phyloP scores from a whole-genome alignment of 2,329 filamentous ascomycete species.

The Pseudogymnoascus sp. region DNA sequence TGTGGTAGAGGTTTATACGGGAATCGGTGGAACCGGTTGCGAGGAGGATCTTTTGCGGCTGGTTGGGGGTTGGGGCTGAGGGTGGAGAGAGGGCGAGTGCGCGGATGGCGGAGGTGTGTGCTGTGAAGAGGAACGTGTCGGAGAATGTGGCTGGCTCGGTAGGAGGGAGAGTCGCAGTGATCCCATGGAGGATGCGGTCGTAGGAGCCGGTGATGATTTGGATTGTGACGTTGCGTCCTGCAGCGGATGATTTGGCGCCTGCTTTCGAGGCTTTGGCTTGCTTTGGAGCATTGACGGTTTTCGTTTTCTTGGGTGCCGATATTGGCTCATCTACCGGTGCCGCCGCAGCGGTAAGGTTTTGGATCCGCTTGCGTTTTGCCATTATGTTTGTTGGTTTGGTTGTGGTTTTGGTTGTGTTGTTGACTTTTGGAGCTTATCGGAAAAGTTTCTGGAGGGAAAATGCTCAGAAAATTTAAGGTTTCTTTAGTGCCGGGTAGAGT shows the following conservation, averaged over 20 bases:
- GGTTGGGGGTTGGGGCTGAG: slow-evolving; percentile 50
- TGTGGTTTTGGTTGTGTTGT: slow-evolving; percentile 7
- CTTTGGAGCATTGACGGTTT: not conserved
- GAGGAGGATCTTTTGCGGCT: slow-evolving; percentile 75
- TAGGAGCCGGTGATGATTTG: slow-evolving; percentile 93
- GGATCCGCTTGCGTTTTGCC: slow-evolving; percentile 8
- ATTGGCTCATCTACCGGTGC: not conserved
- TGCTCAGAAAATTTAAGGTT: slow-evolving; percentile 7
- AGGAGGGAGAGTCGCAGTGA: slow-evolving; percentile 61
- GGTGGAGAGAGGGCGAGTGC: slow-evolving; percentile 79
- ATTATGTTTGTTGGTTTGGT: not conserved
- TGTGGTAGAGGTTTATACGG: slow-evolving; percentile 85
- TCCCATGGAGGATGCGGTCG: slow-evolving; percentile 83
- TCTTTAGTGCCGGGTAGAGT: slow-evolving; percentile 9
- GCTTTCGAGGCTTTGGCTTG: not conserved
- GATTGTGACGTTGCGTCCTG: slow-evolving; percentile 45
- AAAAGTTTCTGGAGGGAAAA: slow-evolving; percentile 10
- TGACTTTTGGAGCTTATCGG: not conserved
- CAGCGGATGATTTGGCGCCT: slow-evolving; percentile 15
- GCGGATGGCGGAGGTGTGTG: slow-evolving; percentile 82
- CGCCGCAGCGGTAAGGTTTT: slow-evolving; percentile 1
- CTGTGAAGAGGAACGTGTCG: slow-evolving; percentile 93
- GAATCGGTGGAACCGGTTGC: slow-evolving; percentile 91
- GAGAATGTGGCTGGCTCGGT: slow-evolving; percentile 53
- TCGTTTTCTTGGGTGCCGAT: slow-evolving; percentile 8